phyloP scores from a whole-genome alignment of 73 alveolate species.

The Tetrahymena elliotti region DNA sequence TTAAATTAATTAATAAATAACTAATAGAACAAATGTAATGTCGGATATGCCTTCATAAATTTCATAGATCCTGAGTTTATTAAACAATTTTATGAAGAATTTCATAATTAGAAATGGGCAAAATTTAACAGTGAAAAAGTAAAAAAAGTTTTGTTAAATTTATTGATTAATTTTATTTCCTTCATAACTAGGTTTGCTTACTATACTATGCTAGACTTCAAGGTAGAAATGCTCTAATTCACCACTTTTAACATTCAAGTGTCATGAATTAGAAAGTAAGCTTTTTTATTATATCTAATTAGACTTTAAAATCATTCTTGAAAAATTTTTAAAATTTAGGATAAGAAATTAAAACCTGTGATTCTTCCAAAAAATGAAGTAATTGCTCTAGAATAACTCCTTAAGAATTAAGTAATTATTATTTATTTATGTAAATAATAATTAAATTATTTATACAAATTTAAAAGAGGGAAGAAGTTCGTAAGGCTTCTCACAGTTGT shows the following conservation, averaged over 20 bases:
- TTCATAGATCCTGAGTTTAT: slow-evolving; percentile 75
- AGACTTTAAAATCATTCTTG: background rate
- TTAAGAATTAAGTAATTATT: background rate
- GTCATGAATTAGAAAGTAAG: slow-evolving; percentile 47
- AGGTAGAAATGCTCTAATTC: slow-evolving; percentile 46
- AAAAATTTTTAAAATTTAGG: background rate
- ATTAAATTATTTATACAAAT: background rate
- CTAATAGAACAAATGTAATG: slow-evolving; percentile 77
- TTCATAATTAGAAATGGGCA: slow-evolving; percentile 85
- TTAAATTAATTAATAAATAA: background rate
- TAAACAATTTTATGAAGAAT: slow-evolving; percentile 66
- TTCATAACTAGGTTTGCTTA: slow-evolving; percentile 45
- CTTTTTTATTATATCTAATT: too few relatives aligned
- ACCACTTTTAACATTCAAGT: slow-evolving; percentile 40
- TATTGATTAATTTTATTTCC: background rate
- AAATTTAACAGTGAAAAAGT: slow-evolving; percentile 68
- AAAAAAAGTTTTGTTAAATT: background rate
- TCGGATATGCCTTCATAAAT: slow-evolving; percentile 97
- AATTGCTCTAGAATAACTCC: background rate
- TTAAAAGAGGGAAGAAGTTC: background rate
- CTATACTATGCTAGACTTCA: slow-evolving; percentile 80
- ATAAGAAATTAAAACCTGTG: slow-evolving; percentile 37
- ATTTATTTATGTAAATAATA: background rate
- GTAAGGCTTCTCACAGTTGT: background rate
- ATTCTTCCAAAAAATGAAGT: slow-evolving; percentile 30